Base-by-base conservation (phyloP, 2,329 filamentous ascomycete species). In the Penicillium sp. region DNA sequence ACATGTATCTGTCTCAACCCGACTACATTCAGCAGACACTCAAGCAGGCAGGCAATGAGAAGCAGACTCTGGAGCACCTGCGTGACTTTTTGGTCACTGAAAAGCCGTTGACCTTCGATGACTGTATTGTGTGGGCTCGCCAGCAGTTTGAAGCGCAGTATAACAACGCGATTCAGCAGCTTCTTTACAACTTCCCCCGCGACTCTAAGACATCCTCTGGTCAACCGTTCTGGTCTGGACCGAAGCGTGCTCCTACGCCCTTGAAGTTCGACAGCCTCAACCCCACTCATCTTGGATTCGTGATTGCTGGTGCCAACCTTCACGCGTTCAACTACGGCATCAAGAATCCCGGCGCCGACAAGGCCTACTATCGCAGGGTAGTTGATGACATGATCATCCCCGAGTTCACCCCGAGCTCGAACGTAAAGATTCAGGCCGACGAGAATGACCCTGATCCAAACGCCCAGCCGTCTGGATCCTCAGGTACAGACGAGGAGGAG, bases 311-410 rank as follows among this genome's bases (percentile, higher is more conserved):
- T 7, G 90, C 93, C 30, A 93, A 95, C 66, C 80, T 99, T 22
- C 93, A 96, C 63, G 93, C 92, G 0, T 99, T 93, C 80, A 99
- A 99, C 77, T 99, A 95, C 72, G 87, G 89, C 53, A 96, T 99
- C 71, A 92, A 95, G 65, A 83, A 87, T n/a, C 88, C 88, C 53
- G 83, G 80, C 39, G 77, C 81, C 46, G 82, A 84, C 54, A 84
- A 84, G 66, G 77, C 80, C 8, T 81, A 89, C 56, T 95, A 95
- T 67, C 64, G 84, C 39, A 86, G 86, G 59, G 87, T 95, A 29
- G 74, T 97, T 42, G 88, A 95, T 53, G 87, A 91, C 62, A 90
- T 96, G 80, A 95, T 97, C 58, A 84, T 99, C 49, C 91, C 93
- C 2, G 93, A 99, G 68, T 99, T 99, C 71, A 83, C 84, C 46